Percentiles rank a stretch among this genome's conserved stretches.
Conservation (phyloP, 140 eudicot species). For the Senecio squalidus region DNA sequence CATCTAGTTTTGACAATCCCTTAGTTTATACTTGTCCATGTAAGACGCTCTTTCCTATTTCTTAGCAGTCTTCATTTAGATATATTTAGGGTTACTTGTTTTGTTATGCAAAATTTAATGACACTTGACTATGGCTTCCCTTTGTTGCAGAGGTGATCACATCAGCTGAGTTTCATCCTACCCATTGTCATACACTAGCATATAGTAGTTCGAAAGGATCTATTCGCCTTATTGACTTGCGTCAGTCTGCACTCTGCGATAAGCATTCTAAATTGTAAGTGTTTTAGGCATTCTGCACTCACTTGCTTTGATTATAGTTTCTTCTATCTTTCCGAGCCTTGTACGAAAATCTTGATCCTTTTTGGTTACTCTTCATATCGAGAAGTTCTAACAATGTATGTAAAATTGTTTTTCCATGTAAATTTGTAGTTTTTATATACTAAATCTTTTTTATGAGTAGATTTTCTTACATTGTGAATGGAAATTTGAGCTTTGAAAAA, state of each 20-base stretch:
- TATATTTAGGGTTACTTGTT: constrained; percentile 23
- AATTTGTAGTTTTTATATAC: too few species aligned
- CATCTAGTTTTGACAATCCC: not conserved
- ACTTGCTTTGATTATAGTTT: not conserved
- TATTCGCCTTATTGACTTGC: constrained; percentile 91
- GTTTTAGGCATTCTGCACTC: not conserved
- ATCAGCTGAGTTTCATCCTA: constrained; percentile 96
- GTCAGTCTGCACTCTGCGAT: constrained; percentile 91
- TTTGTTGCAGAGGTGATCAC: constrained; percentile 85
- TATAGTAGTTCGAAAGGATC: constrained; percentile 97
- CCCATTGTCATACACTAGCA: constrained; percentile 80
- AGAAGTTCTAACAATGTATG: too few species aligned
- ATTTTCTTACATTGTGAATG: too few species aligned
- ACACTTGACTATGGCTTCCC: constrained; percentile 11
- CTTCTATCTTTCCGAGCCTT: not conserved
- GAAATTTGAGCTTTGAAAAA: too few species aligned
- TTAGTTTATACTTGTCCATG: not conserved
- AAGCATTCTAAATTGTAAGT: constrained; percentile 86
- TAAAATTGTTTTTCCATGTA: too few species aligned
- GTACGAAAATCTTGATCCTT: too few species aligned
- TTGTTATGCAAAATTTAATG: not conserved
- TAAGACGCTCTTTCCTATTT: not conserved
- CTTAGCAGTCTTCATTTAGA: too few species aligned
- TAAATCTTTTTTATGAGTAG: too few species aligned
- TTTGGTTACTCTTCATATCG: too few species aligned